A percentile compares a stretch with the other conserved stretches of the same genome.
These are phyloP conservation scores for Verticillium zaregamsianum DNA, from an alignment of 2,329 filamentous ascomycete genomes.

Conservation along the genomic window DNA sequence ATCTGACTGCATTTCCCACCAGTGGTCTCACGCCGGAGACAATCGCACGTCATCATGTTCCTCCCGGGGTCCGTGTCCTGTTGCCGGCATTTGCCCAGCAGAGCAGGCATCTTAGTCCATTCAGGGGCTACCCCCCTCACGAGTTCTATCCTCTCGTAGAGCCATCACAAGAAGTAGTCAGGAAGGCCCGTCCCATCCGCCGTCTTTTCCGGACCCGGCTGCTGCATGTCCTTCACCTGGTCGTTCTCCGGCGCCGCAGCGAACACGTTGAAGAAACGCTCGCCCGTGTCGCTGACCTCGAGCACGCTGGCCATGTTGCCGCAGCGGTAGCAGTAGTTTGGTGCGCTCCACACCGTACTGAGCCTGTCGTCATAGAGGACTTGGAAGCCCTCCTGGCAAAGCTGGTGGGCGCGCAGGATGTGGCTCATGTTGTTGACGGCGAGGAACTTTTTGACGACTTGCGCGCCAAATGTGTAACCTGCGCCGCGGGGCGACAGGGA, in stretches of 20 bases:
- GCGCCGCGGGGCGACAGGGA: constrained; percentile 88
- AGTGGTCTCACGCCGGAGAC: background rate
- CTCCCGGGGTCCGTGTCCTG: background rate
- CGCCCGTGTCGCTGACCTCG: constrained; percentile 89
- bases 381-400: constrained; percentile 97
- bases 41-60: background rate
- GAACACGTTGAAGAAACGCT: constrained; percentile 97
- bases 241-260: constrained; percentile 96
- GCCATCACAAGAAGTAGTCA: constrained; percentile 63
- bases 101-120: background rate
- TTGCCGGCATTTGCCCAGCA: background rate
- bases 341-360: constrained; percentile 97
- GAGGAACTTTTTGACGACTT: constrained; percentile 97
- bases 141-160: no score
- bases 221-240: constrained; percentile 78
- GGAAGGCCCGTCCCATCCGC: constrained; percentile 60
- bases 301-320: constrained; percentile 96
- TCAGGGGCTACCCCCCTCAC: no score
- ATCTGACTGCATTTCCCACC: background rate
- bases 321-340: constrained; percentile 93
- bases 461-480: constrained; percentile 94
- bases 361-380: constrained; percentile 92
- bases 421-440: constrained; percentile 98
- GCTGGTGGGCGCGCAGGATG: constrained; percentile 94
- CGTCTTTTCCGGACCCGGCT: constrained; percentile 63